phyloP scores from a whole-genome alignment of 208 protist genomes.

The Crithidia bombi region DNA sequence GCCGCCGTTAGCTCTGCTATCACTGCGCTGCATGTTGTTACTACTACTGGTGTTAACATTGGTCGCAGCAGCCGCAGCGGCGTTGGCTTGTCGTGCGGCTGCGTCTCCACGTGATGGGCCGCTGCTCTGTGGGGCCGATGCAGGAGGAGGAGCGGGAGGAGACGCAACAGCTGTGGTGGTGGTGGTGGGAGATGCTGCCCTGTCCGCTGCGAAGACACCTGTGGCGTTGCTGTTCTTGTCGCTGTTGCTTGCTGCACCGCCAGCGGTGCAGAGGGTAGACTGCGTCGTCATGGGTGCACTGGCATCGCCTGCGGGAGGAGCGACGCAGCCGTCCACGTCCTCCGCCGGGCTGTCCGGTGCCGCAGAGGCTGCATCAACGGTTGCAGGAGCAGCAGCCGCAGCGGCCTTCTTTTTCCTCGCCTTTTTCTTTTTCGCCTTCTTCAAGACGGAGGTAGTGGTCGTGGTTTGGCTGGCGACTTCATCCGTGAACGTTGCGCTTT shows the following conservation, averaged over 20 bases:
- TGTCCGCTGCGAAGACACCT: no score
- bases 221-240: no score
- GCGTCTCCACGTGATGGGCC: conserved; percentile 14
- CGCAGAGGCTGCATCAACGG: conserved; percentile 16
- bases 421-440: conserved; percentile 46
- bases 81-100: conserved; percentile 9
- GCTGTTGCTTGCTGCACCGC: no score
- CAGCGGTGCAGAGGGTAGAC: no score
- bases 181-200: background rate
- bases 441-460: conserved; percentile 4
- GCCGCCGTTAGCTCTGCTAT: background rate
- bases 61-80: conserved; percentile 4
- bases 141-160: background rate
- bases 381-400: conserved; percentile 3
- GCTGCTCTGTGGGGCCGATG: background rate
- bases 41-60: background rate
- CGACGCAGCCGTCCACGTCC: background rate
- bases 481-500: conserved; percentile 9
- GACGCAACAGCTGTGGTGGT: background rate
- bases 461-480: background rate
- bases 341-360: background rate
- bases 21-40: background rate
- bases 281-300: no score
- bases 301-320: background rate
- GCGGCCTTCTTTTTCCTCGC: conserved; percentile 28